Evolutionary conservation across 2,329 filamentous ascomycete genomes (phyloP), one percentile per base, ranked within the genome.

Genomic region (Epichloe bromicola): DNA sequence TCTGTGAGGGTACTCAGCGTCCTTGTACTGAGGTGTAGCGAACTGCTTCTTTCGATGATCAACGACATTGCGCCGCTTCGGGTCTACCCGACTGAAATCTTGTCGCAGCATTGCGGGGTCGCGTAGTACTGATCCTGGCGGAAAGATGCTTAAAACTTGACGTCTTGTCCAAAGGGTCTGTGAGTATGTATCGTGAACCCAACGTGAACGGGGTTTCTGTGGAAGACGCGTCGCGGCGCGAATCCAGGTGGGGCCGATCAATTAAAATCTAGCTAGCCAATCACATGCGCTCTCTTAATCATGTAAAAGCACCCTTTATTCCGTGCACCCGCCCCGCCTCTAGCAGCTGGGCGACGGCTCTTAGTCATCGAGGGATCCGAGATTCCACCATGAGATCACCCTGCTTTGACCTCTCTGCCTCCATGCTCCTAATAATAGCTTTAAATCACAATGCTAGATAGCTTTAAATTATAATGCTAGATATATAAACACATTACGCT

Each of bases 31-130:
- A 17, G 88, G 79, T 19, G 81, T 76, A 52, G 85, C 85, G 64
- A 96, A 96, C 66, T 95, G 90, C 65, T 83, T 85, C 70, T 89
- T 94, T 61, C 88, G 86, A 63, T 86, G 73, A 65, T 95, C 86
- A 60, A 91, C 70, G 46, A 81, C 76, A 55, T 83, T 81, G 57
- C 89, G 85, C 62, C 88, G 74, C 69, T 96, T 97, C 3, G 84
- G 61, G 51, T 80, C 76, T 53, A 78, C 70, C 42, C 77, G 74
- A 57, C 74, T 76, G 56, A 70, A 69, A 56, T 74, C 71, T 59
- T 75, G 71, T 54, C 73, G 68, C 59, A 75, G 64, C 75, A 78
- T 78, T 26, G 53, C 65, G 60, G 37, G 44, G 46, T 48, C 49
- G 30, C 30, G 26, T 14, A 23, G 19, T 6, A 3, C 17, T 17